These are phyloP conservation scores for Bryoglossum gracile DNA, from an alignment of 495 filamentous ascomycete genomes.

Conservation along the genomic window DNA sequence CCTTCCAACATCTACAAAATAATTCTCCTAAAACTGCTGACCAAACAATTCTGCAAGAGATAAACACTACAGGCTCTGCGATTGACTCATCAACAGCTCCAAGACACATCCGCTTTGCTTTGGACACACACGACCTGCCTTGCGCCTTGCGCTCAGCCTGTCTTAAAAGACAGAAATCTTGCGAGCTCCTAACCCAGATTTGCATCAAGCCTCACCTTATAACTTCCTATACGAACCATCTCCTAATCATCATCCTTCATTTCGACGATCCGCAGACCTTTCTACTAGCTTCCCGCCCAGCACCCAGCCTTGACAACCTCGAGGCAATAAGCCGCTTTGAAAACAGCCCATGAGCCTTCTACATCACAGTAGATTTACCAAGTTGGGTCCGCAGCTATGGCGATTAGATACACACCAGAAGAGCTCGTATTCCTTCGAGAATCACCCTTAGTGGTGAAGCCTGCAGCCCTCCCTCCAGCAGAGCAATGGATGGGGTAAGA, in stretches of 20 bases:
- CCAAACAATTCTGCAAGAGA: too few species aligned
- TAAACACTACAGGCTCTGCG: too few species aligned
- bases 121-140: conserved; percentile 3
- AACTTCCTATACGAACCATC: too few species aligned
- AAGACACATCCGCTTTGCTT: neutral
- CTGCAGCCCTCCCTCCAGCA: conserved; percentile 69
- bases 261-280: too few species aligned
- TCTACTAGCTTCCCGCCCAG: neutral
- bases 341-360: conserved; percentile 10
- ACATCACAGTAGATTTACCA: neutral
- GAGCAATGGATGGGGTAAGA: conserved; percentile 99
- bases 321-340: neutral
- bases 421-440: conserved; percentile 69
- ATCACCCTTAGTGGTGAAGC: conserved; percentile 82
- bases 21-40: too few species aligned
- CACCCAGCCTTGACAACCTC: neutral
- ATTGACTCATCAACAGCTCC: neutral
- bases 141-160: conserved; percentile 8
- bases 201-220: too few species aligned
- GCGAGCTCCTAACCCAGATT: too few species aligned
- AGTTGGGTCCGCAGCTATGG: conserved; percentile 33
- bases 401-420: conserved; percentile 64
- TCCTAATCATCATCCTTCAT: too few species aligned
- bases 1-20: too few species aligned
- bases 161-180: conserved; percentile 1